phyloP scores from a whole-genome alignment of 2,329 filamentous ascomycete species.

The Exophiala alcalophila region DNA sequence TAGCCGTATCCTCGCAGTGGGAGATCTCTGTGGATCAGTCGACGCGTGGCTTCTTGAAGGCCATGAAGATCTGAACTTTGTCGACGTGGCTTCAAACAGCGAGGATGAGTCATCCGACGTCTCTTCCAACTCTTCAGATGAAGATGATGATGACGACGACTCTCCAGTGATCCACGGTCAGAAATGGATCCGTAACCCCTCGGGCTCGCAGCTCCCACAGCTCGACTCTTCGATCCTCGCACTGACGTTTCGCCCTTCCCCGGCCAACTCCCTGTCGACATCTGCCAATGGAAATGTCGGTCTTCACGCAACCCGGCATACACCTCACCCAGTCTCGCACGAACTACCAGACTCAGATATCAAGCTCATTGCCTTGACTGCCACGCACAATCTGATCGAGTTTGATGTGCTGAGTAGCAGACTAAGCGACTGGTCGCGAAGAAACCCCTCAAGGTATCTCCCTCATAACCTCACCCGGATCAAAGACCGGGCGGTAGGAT shows the following conservation, averaged over 20 bases:
- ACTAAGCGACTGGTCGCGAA: slow-evolving; percentile 79
- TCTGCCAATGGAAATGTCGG: slow-evolving; percentile 35
- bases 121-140: slow-evolving; percentile 23
- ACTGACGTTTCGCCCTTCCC: slow-evolving; percentile 62
- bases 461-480: slow-evolving; percentile 71
- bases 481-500: slow-evolving; percentile 69
- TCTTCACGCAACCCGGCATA: slow-evolving; percentile 50
- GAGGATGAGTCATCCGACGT: slow-evolving; percentile 10
- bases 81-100: slow-evolving; percentile 39
- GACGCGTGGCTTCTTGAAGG: slow-evolving; percentile 78
- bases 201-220: slow-evolving; percentile 65
- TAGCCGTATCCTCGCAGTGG: slow-evolving; percentile 72
- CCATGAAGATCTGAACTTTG: slow-evolving; percentile 50
- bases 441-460: slow-evolving; percentile 72
- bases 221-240: slow-evolving; percentile 63
- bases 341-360: slow-evolving; percentile 54
- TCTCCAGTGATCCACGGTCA: slow-evolving; percentile 55
- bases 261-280: slow-evolving; percentile 36
- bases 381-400: slow-evolving; percentile 67
- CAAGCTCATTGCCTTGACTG: slow-evolving; percentile 59
- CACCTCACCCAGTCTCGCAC: slow-evolving; percentile 55
- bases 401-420: slow-evolving; percentile 75
- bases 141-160: slow-evolving; percentile 50
- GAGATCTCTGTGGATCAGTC: slow-evolving; percentile 79
- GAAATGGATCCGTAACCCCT: slow-evolving; percentile 73